A percentile compares a stretch with the other conserved stretches of the same genome.
These are phyloP conservation scores for Phytophthora podocarpi DNA, from an alignment of 352 stramenopile species.

Conservation along the genomic window DNA sequence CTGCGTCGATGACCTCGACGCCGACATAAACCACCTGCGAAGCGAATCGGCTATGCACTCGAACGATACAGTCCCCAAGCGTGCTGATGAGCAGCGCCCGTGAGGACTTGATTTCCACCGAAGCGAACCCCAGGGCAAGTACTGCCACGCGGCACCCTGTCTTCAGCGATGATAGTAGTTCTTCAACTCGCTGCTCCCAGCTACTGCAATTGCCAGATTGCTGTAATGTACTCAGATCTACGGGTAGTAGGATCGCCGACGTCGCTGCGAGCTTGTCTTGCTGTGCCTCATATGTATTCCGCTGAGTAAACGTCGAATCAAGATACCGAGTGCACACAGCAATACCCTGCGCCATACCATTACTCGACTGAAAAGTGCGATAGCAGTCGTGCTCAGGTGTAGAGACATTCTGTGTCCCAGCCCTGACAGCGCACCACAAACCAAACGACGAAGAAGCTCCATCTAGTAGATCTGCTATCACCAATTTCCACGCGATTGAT, in stretches of 20 bases:
- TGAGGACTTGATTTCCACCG: constrained; percentile 29
- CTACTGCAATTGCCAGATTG: constrained; percentile 30
- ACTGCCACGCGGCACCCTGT: constrained; percentile 39
- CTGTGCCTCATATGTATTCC: constrained; percentile 23
- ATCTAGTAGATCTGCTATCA: constrained; percentile 76
- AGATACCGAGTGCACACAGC: constrained; percentile 68
- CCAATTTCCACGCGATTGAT: constrained; percentile 65
- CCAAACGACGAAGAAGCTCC: constrained; percentile 64
- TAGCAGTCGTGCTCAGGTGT: constrained; percentile 27
- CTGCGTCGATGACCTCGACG: constrained; percentile 32
- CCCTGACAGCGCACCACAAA: constrained; percentile 69
- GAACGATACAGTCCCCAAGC: constrained; percentile 38
- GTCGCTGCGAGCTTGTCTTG: constrained; percentile 47
- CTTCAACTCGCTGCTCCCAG: constrained; percentile 53
- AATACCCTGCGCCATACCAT: constrained; percentile 22
- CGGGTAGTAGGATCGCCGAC: constrained; percentile 58
- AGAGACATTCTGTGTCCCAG: constrained; percentile 46
- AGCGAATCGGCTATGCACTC: constrained; percentile 28
- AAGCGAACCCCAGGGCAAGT: constrained; percentile 49
- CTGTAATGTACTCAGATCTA: constrained; percentile 55
- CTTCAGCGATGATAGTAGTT: constrained; percentile 39
- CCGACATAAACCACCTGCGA: constrained; percentile 25
- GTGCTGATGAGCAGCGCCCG: constrained; percentile 17
- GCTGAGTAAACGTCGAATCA: constrained; percentile 38
- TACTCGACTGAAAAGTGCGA: constrained; percentile 31